Evolutionary conservation across 108 stramenopile genomes (phyloP).

Genomic region (Fistulifera solaris): DNA sequence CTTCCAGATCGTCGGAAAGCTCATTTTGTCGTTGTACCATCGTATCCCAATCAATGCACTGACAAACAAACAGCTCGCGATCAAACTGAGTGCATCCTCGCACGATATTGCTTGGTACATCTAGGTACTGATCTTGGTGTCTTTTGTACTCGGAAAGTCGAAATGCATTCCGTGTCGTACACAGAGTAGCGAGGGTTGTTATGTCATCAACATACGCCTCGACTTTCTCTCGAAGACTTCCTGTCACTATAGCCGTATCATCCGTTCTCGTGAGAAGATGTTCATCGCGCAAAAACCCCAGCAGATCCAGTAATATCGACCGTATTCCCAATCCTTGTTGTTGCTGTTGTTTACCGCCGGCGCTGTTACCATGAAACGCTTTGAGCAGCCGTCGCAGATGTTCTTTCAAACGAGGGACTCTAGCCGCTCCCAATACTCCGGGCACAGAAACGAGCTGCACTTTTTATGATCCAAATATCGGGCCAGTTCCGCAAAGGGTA

Average conservation of each 20-base stretch:
- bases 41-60: constrained; percentile 64
- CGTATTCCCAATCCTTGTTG: constrained; percentile 46
- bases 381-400: constrained; percentile 52
- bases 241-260: too few species aligned
- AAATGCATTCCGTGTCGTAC: constrained; percentile 11
- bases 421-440: constrained; percentile 33
- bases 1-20: constrained; percentile 23
- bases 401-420: constrained; percentile 41
- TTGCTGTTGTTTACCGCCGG: constrained; percentile 41
- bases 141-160: background rate
- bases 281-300: constrained; percentile 65
- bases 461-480: constrained; percentile 45
- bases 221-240: background rate
- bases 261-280: background rate
- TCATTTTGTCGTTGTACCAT: constrained; percentile 65
- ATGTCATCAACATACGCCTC: constrained; percentile 15
- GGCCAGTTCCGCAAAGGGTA: constrained; percentile 73
- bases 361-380: constrained; percentile 45
- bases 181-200: constrained; percentile 21
- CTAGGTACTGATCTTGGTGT: constrained; percentile 7
- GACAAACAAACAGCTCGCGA: constrained; percentile 51
- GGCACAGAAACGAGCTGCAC: constrained; percentile 42
- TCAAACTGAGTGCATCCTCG: constrained; percentile 48
- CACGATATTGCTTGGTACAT: constrained; percentile 18
- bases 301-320: constrained; percentile 74